Conservation (phyloP, 1,139 yeast species). For the Lodderomyces pseudojiufengensis region DNA sequence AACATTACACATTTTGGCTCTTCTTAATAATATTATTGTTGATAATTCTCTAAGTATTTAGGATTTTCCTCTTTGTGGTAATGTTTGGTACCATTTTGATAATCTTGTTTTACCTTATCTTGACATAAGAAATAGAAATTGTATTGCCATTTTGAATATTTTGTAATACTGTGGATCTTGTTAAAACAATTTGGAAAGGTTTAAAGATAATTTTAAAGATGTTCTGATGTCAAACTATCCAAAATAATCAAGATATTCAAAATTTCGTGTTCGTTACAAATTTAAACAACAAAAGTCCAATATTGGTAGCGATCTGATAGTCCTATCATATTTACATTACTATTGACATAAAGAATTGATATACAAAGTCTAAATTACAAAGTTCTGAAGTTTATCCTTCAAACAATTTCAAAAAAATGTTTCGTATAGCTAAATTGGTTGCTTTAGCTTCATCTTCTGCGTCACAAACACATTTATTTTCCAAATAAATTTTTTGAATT, state of each 20-base stretch:
- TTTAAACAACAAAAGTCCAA: too few species aligned
- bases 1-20: conserved; percentile 95
- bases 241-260: too few species aligned
- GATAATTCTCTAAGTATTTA: conserved; percentile 83
- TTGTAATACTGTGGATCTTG: too few species aligned
- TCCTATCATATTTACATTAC: too few species aligned
- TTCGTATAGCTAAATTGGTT: conserved; percentile 29
- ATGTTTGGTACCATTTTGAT: conserved; percentile 87
- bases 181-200: too few species aligned
- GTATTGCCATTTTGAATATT: conserved; percentile 83
- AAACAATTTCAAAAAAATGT: conserved; percentile 20
- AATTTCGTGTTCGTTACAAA: too few species aligned
- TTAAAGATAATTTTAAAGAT: too few species aligned
- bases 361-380: too few species aligned
- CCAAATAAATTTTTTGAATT: conserved; percentile 13
- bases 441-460: conserved; percentile 29
- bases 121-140: conserved; percentile 75
- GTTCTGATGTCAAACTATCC: too few species aligned
- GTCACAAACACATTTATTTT: conserved; percentile 29
- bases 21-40: conserved; percentile 75
- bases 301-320: too few species aligned
- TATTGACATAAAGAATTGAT: too few species aligned
- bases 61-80: conserved; percentile 77
- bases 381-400: conserved; percentile 1
- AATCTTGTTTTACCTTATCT: conserved; percentile 94